Evolutionary conservation across 345 rosid species (phyloP), one percentile per base, ranked within the genome.

Genomic region (Salix exigua): DNA sequence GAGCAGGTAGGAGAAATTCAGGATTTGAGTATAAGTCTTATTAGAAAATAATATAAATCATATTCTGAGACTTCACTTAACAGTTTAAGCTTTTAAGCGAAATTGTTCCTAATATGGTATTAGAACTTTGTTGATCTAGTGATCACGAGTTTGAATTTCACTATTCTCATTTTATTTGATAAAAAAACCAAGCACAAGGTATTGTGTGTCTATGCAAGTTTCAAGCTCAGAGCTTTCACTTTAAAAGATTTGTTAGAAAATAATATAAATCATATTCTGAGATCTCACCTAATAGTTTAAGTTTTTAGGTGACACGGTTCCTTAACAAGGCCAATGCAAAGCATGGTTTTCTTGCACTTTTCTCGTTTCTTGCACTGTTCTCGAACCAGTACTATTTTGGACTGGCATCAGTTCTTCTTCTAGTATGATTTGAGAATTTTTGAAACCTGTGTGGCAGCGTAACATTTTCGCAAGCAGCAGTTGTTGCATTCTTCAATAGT

Each of bases 401-500:
- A 53, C 60, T 7, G 21, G 1, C 7, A 53, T 2, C 26, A 3
- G 23, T 58, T 46, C 13, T 68, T 31, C 46, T 66, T 48, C 0
- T 48, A 9, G 18, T 26, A 17, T 37, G 19, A 21, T 42, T 35
- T 25, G 4, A 37, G 46, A 28, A 17, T 14, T 55, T 53, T 51
- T 42, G 44, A 55, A 70, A 65, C 35, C 53, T 61, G 21, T 50
- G 19, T 50, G 82, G 87, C 92, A 93, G 99, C 77, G 69, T 74
- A 53, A 88, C 87, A 50, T 90, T 95, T 66, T 76, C 89, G 42
- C 94, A 90, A 82, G 92, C 88, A 64, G 89, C 91, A 65, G 82
- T 88, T 64, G 92, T 95, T 58, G 86, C 96, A 51, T 95, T 95
- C 89, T 88, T 91, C 87, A 73, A 81, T 77, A 86, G 90, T 80